phyloP scores from a whole-genome alignment of 1,284 basidiomycete genomes.

The Sporisorium scitamineum region DNA sequence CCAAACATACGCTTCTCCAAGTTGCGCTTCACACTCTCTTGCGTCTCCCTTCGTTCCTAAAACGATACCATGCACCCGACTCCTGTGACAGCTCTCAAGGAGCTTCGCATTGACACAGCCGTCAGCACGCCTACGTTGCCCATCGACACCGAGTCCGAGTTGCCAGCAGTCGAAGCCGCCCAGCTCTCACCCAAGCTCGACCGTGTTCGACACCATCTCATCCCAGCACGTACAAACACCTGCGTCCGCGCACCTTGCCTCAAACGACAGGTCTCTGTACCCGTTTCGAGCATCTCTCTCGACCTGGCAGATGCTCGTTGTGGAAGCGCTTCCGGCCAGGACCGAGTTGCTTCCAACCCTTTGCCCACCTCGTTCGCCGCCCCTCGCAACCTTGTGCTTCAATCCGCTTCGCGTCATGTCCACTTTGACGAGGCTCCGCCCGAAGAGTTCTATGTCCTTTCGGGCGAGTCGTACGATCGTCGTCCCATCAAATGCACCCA shows the following conservation, averaged over 20 bases:
- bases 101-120: conserved; percentile 36
- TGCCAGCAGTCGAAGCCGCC: conserved; percentile 37
- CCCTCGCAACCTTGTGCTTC: conserved; percentile 26
- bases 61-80: conserved; percentile 6
- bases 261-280: conserved; percentile 40
- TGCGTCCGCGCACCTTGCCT: conserved; percentile 53
- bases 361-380: conserved; percentile 35
- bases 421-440: conserved; percentile 57
- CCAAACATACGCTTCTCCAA: background rate
- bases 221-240: conserved; percentile 43
- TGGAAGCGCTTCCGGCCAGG: conserved; percentile 17
- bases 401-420: conserved; percentile 37
- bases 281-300: conserved; percentile 25
- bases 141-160: conserved; percentile 23
- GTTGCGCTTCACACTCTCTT: background rate
- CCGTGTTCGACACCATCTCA: conserved; percentile 50
- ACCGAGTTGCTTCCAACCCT: conserved; percentile 33
- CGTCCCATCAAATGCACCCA: conserved; percentile 60
- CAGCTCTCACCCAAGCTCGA: conserved; percentile 40
- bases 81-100: conserved; percentile 10
- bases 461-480: conserved; percentile 55
- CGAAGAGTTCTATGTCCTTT: conserved; percentile 51
- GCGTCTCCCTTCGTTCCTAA: background rate
- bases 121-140: background rate
- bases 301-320: conserved; percentile 23